These are phyloP conservation scores for Geopyxis carbonaria DNA, from an alignment of 495 filamentous ascomycete genomes.

Conservation along the genomic window DNA sequence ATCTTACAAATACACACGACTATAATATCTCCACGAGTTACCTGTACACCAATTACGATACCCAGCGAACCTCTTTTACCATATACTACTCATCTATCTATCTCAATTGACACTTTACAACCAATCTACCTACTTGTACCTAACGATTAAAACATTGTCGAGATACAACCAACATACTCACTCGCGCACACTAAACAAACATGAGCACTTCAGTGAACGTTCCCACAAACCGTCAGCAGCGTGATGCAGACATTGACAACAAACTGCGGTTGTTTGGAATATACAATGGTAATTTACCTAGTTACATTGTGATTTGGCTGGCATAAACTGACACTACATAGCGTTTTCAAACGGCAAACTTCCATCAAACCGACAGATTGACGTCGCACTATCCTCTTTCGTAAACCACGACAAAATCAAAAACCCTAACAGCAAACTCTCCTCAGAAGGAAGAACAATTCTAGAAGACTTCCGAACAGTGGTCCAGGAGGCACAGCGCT, in stretches of 20 bases:
- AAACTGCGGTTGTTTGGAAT: constrained; percentile 96
- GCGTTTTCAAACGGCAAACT: constrained; percentile 83
- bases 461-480: constrained; percentile 64
- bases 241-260: constrained; percentile 54
- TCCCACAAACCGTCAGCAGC: constrained; percentile 25
- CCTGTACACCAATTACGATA: background rate
- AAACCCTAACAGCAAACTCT: constrained; percentile 61
- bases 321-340: constrained; percentile 17
- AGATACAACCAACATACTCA: constrained; percentile 1
- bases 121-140: background rate
- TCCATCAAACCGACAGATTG: constrained; percentile 92
- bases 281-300: constrained; percentile 40
- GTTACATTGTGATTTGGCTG: background rate
- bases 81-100: background rate
- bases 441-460: constrained; percentile 58
- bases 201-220: constrained; percentile 29
- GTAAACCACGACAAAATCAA: constrained; percentile 30
- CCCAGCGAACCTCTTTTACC: background rate
- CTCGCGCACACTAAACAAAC: constrained; percentile 3
- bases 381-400: constrained; percentile 76
- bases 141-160: background rate
- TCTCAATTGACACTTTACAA: background rate
- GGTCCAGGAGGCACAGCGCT: constrained; percentile 69
- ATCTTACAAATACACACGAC: no score
- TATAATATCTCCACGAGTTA: no score